Conservation (phyloP, 2,329 filamentous ascomycete genomes). For the Penicillium carneum region DNA sequence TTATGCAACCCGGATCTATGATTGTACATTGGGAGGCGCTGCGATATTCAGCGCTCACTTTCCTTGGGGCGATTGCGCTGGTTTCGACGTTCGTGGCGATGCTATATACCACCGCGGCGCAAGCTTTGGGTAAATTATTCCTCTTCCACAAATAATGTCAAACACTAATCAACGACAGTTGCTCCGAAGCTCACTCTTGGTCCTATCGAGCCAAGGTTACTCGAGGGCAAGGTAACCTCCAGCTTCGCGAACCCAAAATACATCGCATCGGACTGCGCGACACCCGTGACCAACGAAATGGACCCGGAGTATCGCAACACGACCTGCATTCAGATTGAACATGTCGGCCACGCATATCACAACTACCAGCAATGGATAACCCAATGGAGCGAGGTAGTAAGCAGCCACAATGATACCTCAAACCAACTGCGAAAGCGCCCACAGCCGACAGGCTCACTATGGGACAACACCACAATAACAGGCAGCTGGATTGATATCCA, state of each 20-base stretch:
- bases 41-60: conserved; percentile 67
- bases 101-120: conserved; percentile 78
- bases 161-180: conserved; percentile 52
- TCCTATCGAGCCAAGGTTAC: conserved; percentile 55
- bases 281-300: conserved; percentile 60
- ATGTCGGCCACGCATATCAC: conserved; percentile 72
- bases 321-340: conserved; percentile 73
- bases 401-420: conserved; percentile 54
- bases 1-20: conserved; percentile 74
- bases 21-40: conserved; percentile 73
- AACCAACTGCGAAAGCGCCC: conserved; percentile 61
- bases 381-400: conserved; percentile 61
- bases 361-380: conserved; percentile 70
- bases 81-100: conserved; percentile 70
- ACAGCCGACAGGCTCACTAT: conserved; percentile 67
- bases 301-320: conserved; percentile 54
- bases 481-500: conserved; percentile 72
- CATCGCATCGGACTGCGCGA: conserved; percentile 64
- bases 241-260: conserved; percentile 70
- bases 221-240: conserved; percentile 66
- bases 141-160: rapidly evolving
- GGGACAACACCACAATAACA: conserved; percentile 75
- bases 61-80: conserved; percentile 70
- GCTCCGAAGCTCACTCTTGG: conserved; percentile 73
- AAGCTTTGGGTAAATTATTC: conserved; percentile 63